phyloP scores from a whole-genome alignment of 805 yeast species.

The Cyberlindnera maritima region DNA sequence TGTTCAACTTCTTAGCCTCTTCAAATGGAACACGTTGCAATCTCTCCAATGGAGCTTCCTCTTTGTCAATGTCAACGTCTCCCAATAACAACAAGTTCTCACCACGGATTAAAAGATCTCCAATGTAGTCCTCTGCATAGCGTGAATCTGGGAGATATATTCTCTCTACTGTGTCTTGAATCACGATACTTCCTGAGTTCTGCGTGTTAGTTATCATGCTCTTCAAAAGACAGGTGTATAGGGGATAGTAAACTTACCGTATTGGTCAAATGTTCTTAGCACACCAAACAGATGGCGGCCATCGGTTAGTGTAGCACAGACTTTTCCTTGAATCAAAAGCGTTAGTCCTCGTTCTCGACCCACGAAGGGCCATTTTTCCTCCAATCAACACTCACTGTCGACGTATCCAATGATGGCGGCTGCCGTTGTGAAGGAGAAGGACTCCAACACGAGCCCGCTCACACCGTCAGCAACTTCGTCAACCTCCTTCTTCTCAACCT shows the following conservation, averaged over 20 bases:
- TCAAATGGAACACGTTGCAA: slow-evolving; percentile 59
- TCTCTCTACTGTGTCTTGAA: slow-evolving; percentile 89
- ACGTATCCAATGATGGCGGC: slow-evolving; percentile 89
- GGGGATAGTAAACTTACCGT: slow-evolving; percentile 37
- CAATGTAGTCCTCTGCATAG: slow-evolving; percentile 76
- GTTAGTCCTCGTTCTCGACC: not conserved
- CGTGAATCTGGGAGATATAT: slow-evolving; percentile 57
- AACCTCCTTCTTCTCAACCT: slow-evolving; percentile 18
- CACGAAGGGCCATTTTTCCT: not conserved
- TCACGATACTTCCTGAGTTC: slow-evolving; percentile 68
- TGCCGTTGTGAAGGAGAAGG: slow-evolving; percentile 82
- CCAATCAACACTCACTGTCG: slow-evolving; percentile 50
- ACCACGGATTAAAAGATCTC: slow-evolving; percentile 88
- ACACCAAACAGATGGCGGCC: slow-evolving; percentile 88
- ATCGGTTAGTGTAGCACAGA: slow-evolving; percentile 83
- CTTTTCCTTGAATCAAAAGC: slow-evolving; percentile 40
- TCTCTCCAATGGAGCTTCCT: slow-evolving; percentile 62
- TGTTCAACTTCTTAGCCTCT: slow-evolving; percentile 51
- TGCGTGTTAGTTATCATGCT: not conserved
- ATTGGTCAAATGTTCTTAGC: slow-evolving; percentile 92
- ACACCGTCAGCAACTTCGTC: slow-evolving; percentile 36
- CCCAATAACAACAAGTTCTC: slow-evolving; percentile 95
- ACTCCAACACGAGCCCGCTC: slow-evolving; percentile 66
- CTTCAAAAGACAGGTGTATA: no score
- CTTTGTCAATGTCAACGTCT: slow-evolving; percentile 85